Conservation (phyloP, 2,329 filamentous ascomycete genomes). For the Diplodia seriata region DNA sequence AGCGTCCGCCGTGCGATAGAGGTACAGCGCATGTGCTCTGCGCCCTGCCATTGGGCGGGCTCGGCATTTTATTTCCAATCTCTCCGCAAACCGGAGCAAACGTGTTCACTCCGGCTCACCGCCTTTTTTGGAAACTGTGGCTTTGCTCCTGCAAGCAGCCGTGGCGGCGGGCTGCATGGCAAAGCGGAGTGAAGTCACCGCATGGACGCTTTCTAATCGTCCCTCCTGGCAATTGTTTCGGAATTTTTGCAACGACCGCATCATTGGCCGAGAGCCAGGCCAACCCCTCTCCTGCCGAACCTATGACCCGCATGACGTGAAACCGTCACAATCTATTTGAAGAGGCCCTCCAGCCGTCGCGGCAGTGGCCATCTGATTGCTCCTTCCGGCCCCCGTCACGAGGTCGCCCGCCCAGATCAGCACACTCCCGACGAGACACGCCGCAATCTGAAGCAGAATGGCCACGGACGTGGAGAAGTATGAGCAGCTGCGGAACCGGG, state of each 20-base stretch:
- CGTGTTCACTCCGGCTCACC: conserved; percentile 22
- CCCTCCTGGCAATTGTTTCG: conserved; percentile 18
- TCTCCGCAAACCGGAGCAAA: conserved; percentile 6
- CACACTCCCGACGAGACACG: neutral
- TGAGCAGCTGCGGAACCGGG: conserved; percentile 12
- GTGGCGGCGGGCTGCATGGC: neutral
- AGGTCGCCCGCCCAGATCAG: neutral
- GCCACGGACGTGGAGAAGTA: conserved; percentile 17
- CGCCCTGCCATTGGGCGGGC: neutral
- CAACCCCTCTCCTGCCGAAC: neutral
- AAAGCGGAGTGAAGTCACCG: conserved; percentile 6
- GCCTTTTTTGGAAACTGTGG: conserved; percentile 2
- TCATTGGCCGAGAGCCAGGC: neutral
- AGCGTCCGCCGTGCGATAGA: neutral
- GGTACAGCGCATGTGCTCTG: neutral
- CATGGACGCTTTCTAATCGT: conserved; percentile 19
- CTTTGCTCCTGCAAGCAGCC: conserved; percentile 19
- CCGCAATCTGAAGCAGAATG: neutral
- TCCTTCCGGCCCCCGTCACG: neutral
- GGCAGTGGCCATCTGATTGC: no score
- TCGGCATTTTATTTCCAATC: neutral
- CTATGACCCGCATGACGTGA: conserved; percentile 2
- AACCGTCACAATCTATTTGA: conserved; percentile 7
- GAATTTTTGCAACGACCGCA: neutral
- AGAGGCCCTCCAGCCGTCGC: neutral